A percentile compares a stretch with the other conserved stretches of the same genome.
Evolutionary conservation across 169 alveolate genomes (phyloP).

Genomic region (Babesia sp.): DNA sequence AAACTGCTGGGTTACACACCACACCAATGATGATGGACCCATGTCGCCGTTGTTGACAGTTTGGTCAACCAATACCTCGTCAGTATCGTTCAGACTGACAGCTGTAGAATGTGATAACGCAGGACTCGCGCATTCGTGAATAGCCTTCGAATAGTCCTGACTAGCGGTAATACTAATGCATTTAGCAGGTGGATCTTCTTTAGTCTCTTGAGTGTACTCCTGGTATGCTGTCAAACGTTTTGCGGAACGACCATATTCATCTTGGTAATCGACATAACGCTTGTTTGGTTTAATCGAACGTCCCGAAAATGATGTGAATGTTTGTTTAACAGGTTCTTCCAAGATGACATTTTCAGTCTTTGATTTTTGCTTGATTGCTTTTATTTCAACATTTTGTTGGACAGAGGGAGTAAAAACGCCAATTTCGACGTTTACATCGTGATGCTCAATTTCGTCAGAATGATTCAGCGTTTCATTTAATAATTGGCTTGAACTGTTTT

Average conservation of each 20-base stretch:
- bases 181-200: neutral
- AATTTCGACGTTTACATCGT: neutral
- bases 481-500: neutral
- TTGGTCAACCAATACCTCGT: neutral
- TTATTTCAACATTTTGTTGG: neutral
- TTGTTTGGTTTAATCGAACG: conserved; percentile 21
- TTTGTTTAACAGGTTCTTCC: neutral
- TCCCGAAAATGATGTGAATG: conserved; percentile 5
- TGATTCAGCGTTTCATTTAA: neutral
- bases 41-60: neutral
- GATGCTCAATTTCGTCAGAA: neutral
- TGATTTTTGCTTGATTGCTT: neutral
- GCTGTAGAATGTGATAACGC: neutral
- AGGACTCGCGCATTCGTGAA: neutral
- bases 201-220: neutral
- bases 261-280: conserved; percentile 24
- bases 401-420: neutral
- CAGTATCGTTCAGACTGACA: neutral
- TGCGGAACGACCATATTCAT: neutral
- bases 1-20: conserved; percentile 12
- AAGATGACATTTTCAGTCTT: neutral
- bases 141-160: neutral
- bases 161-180: neutral
- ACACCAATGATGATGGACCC: conserved; percentile 4
- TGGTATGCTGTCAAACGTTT: conserved; percentile 12